Percentiles rank a stretch among this genome's conserved stretches.
phyloP scores from a whole-genome alignment of 1,284 basidiomycete genomes.

The Porodaedalea pini region DNA sequence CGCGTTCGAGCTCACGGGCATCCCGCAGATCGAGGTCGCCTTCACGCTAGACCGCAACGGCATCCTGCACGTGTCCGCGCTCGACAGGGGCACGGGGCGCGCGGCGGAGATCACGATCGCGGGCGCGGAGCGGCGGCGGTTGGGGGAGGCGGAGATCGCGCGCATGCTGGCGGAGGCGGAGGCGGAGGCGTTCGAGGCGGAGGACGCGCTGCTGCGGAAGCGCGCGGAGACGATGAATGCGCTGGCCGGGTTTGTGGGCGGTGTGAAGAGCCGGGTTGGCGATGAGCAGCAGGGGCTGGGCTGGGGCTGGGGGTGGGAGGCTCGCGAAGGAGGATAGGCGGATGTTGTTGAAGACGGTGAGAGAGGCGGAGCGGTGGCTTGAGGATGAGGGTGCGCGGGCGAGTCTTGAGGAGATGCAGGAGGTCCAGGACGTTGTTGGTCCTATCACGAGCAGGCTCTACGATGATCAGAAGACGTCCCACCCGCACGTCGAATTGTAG shows the following conservation, averaged over 20 bases:
- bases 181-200: conserved; percentile 83
- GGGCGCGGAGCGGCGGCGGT: conserved; percentile 95
- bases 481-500: no score
- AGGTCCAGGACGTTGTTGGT: no score
- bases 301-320: no score
- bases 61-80: conserved; percentile 93
- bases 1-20: conserved; percentile 97
- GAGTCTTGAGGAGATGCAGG: not conserved
- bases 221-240: conserved; percentile 96
- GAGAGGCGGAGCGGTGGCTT: not conserved
- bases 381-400: not conserved
- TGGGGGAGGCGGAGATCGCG: conserved; percentile 58
- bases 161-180: conserved; percentile 81
- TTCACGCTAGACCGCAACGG: conserved; percentile 97
- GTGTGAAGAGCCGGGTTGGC: no score
- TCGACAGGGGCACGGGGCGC: conserved; percentile 97
- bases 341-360: not conserved
- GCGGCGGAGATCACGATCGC: conserved; percentile 95
- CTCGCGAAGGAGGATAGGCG: not conserved
- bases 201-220: conserved; percentile 93
- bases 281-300: no score
- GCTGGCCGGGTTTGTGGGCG: conserved; percentile 82
- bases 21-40: conserved; percentile 96
- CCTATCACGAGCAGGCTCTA: no score
- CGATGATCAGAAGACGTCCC: no score